phyloP scores from a whole-genome alignment of 2,329 filamentous ascomycete genomes.

The Alternaria ethzedia region DNA sequence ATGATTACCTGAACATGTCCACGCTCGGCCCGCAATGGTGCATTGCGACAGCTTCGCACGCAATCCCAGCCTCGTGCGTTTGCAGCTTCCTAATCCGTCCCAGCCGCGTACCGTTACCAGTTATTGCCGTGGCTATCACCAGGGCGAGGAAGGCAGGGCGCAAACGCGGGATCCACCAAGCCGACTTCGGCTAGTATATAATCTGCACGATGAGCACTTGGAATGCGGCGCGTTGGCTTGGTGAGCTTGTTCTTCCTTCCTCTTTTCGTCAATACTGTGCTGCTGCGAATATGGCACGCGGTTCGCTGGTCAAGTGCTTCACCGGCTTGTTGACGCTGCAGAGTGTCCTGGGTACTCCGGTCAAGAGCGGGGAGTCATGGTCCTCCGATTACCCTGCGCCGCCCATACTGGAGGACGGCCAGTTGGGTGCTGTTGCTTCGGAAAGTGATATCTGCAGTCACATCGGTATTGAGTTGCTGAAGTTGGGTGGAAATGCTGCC shows the following conservation, averaged over 20 bases:
- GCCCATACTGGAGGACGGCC: constrained; percentile 25
- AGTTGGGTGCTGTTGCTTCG: constrained; percentile 55
- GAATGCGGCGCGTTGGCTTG: constrained; percentile 6
- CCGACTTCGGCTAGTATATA: constrained; percentile 15
- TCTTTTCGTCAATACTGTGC: constrained; percentile 13
- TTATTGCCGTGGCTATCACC: constrained; percentile 1
- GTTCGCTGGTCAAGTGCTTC: constrained; percentile 25
- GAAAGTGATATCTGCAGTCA: constrained; percentile 53
- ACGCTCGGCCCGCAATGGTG: constrained; percentile 4
- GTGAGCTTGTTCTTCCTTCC: constrained; percentile 10
- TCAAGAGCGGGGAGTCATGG: constrained; percentile 14
- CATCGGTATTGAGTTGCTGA: constrained; percentile 56
- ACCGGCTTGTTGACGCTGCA: constrained; percentile 38
- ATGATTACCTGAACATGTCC: background rate
- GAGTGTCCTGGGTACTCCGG: constrained; percentile 32
- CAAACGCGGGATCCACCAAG: background rate
- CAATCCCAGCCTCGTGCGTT: background rate
- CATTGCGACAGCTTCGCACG: constrained; percentile 1
- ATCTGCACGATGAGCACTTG: constrained; percentile 11
- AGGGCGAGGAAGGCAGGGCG: background rate
- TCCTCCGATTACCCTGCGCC: constrained; percentile 14
- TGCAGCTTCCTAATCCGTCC: constrained; percentile 11
- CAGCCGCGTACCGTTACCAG: constrained; percentile 4
- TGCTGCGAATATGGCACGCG: constrained; percentile 29
- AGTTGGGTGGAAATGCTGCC: constrained; percentile 59